phyloP scores from a whole-genome alignment of 805 yeast genomes.

The Candida quercuum region DNA sequence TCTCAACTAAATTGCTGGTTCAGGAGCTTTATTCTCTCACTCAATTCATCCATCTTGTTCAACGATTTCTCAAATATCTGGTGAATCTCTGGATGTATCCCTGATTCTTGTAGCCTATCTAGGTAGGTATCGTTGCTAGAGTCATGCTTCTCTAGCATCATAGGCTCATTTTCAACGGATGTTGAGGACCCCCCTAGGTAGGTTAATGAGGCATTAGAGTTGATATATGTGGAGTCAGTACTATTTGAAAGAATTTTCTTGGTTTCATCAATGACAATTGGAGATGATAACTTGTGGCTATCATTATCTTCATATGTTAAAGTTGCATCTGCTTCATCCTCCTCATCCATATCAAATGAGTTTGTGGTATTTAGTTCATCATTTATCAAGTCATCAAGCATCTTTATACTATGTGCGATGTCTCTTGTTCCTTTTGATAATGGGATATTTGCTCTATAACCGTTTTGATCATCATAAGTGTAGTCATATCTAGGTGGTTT shows the following conservation, averaged over 20 bases:
- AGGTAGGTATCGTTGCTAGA: neutral
- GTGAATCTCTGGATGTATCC: constrained; percentile 41
- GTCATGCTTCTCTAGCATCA: neutral
- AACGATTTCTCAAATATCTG: constrained; percentile 55
- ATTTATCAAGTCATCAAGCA: constrained; percentile 29
- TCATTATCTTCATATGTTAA: constrained; percentile 11
- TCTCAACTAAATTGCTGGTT: constrained; percentile 8
- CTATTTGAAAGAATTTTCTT: constrained; percentile 15
- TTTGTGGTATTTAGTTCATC: constrained; percentile 16
- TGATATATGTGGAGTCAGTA: constrained; percentile 20
- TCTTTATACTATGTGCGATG: constrained; percentile 31
- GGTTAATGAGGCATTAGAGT: constrained; percentile 19
- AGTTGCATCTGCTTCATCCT: constrained; percentile 6
- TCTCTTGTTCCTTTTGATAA: constrained; percentile 36
- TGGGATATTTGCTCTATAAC: constrained; percentile 27
- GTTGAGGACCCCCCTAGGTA: constrained; percentile 9
- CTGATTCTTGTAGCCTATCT: constrained; percentile 1
- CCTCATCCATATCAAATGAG: constrained; percentile 9
- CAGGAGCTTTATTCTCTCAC: constrained; percentile 21
- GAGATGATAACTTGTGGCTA: constrained; percentile 15
- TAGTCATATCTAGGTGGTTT: constrained; percentile 11
- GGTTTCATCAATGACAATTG: constrained; percentile 13
- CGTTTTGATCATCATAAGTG: constrained; percentile 9
- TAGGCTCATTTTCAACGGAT: constrained; percentile 8
- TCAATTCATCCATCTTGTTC: constrained; percentile 35